Evolutionary conservation across 2,329 filamentous ascomycete species (phyloP).

Genomic region (Phyllachora maydis): DNA sequence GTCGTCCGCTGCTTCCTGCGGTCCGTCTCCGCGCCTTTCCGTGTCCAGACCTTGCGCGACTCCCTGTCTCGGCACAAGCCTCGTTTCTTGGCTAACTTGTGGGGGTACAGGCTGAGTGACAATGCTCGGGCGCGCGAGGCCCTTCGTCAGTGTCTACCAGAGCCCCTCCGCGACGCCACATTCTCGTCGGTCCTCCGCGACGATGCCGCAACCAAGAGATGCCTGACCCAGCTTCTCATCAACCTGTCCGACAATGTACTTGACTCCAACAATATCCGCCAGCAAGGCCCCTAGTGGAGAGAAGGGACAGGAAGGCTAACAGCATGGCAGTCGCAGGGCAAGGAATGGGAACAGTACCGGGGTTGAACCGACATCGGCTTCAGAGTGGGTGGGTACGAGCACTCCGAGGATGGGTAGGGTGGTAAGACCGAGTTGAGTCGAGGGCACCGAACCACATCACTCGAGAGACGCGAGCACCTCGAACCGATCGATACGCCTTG

Average conservation of each 20-base stretch:
- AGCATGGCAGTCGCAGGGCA: constrained; percentile 1
- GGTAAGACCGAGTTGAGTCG: no score
- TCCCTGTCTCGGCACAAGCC: neutral
- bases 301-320: constrained; percentile 1
- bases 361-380: no score
- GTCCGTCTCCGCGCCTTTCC: constrained; percentile 25
- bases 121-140: constrained; percentile 92
- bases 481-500: no score
- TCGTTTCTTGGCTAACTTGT: constrained; percentile 3
- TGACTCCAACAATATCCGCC: constrained; percentile 16
- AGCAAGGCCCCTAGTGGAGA: no score
- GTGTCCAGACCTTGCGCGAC: no score
- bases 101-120: constrained; percentile 53
- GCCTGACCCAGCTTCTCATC: constrained; percentile 88
- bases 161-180: constrained; percentile 94
- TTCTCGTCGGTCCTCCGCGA: constrained; percentile 93
- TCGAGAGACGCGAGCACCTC: no score
- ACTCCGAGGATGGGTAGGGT: no score
- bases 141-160: constrained; percentile 83
- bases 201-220: constrained; percentile 92
- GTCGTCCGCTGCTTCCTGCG: constrained; percentile 92
- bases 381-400: no score
- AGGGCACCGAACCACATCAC: no score
- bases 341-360: constrained; percentile 1
- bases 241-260: constrained; percentile 82